Evolutionary conservation across 768 basidiomycete species (phyloP).

Genomic region (Lanmaoa pseudosensibilis): DNA sequence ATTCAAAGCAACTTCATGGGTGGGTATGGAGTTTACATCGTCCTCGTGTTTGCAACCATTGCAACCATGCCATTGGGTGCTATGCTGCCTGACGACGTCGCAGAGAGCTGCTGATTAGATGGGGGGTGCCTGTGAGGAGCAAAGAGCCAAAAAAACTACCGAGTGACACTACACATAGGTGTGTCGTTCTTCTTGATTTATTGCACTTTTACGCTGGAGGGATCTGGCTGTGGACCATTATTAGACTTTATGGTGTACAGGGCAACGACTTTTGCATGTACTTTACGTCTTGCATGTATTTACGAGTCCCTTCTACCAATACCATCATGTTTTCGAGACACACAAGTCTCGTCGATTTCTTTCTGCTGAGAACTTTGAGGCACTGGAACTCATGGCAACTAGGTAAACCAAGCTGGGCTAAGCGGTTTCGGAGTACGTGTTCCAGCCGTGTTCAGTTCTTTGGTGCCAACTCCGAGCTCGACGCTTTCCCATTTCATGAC

Average conservation of each 20-base stretch:
- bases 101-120: constrained; percentile 15
- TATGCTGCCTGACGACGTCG: constrained; percentile 23
- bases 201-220: constrained; percentile 4
- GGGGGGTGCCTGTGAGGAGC: background rate
- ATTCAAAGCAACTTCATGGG: constrained; percentile 36
- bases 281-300: constrained; percentile 26
- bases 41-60: constrained; percentile 21
- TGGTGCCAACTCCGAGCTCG: background rate
- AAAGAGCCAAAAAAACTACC: background rate
- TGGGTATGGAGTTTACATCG: constrained; percentile 36
- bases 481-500: constrained; percentile 5
- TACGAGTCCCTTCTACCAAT: constrained; percentile 18
- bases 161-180: background rate
- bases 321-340: constrained; percentile 15
- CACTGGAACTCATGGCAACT: background rate
- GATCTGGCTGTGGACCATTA: background rate
- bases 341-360: background rate
- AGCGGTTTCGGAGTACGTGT: background rate
- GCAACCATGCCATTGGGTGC: constrained; percentile 20
- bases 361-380: too few species aligned
- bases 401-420: background rate
- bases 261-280: constrained; percentile 9
- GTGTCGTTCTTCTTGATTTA: constrained; percentile 15
- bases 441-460: background rate
- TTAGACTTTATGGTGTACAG: constrained; percentile 2